Evolutionary conservation across 2,329 filamentous ascomycete species (phyloP).

Genomic region (Fonsecaea pedrosoi): DNA sequence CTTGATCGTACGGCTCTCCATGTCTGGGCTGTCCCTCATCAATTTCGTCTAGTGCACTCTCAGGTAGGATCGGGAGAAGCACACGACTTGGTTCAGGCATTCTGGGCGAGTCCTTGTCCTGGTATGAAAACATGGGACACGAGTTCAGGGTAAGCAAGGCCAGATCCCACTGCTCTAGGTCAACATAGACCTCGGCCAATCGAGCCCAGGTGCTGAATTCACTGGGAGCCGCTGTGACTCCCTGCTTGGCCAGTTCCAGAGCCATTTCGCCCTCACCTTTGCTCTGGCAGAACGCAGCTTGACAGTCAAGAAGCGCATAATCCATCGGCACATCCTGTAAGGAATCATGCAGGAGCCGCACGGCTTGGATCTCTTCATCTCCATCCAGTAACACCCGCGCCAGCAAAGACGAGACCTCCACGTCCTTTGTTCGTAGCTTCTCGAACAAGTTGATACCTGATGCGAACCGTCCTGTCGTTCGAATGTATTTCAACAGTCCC

Average conservation of each 20-base stretch:
- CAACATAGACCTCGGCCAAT: conserved; percentile 90
- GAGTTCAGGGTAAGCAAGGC: conserved; percentile 95
- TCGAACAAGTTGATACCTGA: conserved; percentile 98
- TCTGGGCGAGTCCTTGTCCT: conserved; percentile 93
- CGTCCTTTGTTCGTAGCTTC: conserved; percentile 87
- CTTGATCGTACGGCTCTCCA: conserved; percentile 79
- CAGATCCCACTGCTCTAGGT: conserved; percentile 94
- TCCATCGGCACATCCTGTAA: conserved; percentile 95
- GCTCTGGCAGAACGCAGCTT: conserved; percentile 86
- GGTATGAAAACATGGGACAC: conserved; percentile 99
- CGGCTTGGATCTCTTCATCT: conserved; percentile 95
- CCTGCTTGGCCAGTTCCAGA: conserved; percentile 89
- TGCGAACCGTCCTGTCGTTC: conserved; percentile 90
- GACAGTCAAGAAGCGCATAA: conserved; percentile 92
- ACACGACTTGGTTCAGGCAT: conserved; percentile 94
- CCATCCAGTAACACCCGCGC: conserved; percentile 92
- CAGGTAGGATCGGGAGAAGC: conserved; percentile 81
- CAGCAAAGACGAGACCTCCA: conserved; percentile 91
- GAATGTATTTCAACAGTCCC: conserved; percentile 92
- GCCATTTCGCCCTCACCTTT: conserved; percentile 89
- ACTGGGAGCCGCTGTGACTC: conserved; percentile 91
- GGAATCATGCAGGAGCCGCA: conserved; percentile 84
- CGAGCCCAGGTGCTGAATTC: conserved; percentile 98
- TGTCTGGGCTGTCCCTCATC: conserved; percentile 80
- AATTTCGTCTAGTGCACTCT: conserved; percentile 93